A percentile compares a stretch with the other conserved stretches of the same genome.
Evolutionary conservation across 2,329 filamentous ascomycete genomes (phyloP).

Genomic region (Pseudohalonectria lignicola): DNA sequence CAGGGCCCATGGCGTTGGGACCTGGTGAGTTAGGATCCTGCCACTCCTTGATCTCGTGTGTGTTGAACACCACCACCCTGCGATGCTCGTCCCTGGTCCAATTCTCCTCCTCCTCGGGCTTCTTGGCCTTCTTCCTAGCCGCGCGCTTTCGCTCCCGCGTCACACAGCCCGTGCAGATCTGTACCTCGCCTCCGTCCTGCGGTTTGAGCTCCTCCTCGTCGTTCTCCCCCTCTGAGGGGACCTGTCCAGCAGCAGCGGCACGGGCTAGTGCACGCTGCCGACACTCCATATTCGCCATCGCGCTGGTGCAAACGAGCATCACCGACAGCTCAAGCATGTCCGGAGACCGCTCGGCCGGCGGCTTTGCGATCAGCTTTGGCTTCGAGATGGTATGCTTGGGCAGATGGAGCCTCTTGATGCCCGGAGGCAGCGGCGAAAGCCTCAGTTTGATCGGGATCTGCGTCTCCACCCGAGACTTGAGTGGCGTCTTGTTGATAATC

Average conservation of each 20-base stretch:
- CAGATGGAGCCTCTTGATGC: conserved; percentile 72
- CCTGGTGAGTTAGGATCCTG: conserved; percentile 36
- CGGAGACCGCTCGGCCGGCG: conserved; percentile 49
- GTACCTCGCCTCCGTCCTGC: conserved; percentile 83
- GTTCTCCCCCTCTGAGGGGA: conserved; percentile 26
- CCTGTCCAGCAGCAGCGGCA: conserved; percentile 35
- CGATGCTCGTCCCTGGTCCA: conserved; percentile 74
- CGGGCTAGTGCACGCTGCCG: conserved; percentile 56
- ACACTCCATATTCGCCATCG: conserved; percentile 65
- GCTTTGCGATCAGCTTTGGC: conserved; percentile 76
- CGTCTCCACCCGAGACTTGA: conserved; percentile 90
- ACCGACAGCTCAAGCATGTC: conserved; percentile 73
- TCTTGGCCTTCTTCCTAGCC: conserved; percentile 85
- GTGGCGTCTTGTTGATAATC: conserved; percentile 54
- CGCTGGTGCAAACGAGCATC: conserved; percentile 82
- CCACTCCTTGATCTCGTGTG: conserved; percentile 78
- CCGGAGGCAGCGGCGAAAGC: conserved; percentile 62
- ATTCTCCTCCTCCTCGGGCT: conserved; percentile 80
- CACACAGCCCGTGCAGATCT: conserved; percentile 87
- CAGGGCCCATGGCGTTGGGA: conserved; percentile 28
- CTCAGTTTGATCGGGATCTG: conserved; percentile 85
- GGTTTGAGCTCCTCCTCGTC: conserved; percentile 59
- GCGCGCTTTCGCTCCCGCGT: conserved; percentile 84
- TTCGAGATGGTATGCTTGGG: conserved; percentile 90
- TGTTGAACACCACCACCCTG: conserved; percentile 85